Evolutionary conservation across 257 asterid species (phyloP), one percentile per base, ranked within the genome.

Genomic region (Przewalskia tangutica): DNA sequence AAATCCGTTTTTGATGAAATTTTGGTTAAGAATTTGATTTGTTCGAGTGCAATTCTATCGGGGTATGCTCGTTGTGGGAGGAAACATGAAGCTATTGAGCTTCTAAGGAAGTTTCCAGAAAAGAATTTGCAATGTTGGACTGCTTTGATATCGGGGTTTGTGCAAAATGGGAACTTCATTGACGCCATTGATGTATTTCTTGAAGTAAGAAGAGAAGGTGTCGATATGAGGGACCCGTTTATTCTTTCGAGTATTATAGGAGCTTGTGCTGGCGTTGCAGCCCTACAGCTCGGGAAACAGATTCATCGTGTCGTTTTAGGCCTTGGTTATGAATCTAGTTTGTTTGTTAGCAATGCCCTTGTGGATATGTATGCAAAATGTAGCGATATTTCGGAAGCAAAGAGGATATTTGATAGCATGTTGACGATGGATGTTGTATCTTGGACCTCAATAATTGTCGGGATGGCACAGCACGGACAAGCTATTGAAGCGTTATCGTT

Each of bases 301-400:
- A 82, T 94, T 75, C 98, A 94, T 84, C 67, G 91, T 63, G 84
- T 94, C 81, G 92, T 89, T 73, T 60, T 93, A 8, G 77, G 86
- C n/a, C 85, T 91, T 16, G 98, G 98, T 17, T 91, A 85, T 50
- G 90, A 86, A 8, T 84, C 87, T 12, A 90, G 75, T 84, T 81
- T 78, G 62, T 94, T 85, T 63, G 84, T 92, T 6, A 36, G 86
- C 68, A 94, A 93, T 62, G 86, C 91, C 0, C 84, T 94, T 82
- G 89, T 94, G 54, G 97, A 93, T 87, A 93, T 93, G 97, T 94
- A 93, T 81, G 91, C 96, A 17, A 94, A 94, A 86, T 93, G 97
- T 77, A 90, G 97, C 50, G 98, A 94, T 66, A 80, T 94, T 12
- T 64, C 46, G 17, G 77, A 94, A 5, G 92, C 97, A 1, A 90